phyloP scores from a whole-genome alignment of 1,284 basidiomycete species.

The Ceratorhiza oryzae-sativae region DNA sequence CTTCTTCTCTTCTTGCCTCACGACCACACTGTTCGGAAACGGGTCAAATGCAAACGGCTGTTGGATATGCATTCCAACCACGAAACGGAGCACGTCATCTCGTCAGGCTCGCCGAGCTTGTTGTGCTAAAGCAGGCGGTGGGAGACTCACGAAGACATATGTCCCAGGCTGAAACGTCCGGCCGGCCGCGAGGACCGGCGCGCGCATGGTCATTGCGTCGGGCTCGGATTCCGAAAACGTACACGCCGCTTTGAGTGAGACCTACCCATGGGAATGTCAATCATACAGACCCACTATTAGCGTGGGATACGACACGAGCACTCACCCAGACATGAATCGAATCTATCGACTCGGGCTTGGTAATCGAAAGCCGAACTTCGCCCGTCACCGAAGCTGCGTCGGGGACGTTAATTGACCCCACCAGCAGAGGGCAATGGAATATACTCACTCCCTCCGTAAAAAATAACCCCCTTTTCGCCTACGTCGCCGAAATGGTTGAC shows the following conservation, averaged over 20 bases:
- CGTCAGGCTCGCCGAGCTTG: background rate
- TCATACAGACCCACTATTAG: background rate
- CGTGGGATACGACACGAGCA: background rate
- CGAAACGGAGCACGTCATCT: too few species aligned
- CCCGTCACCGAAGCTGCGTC: slow-evolving; percentile 12
- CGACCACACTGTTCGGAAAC: slow-evolving; percentile 31
- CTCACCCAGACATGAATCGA: slow-evolving; percentile 26
- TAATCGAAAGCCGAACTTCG: slow-evolving; percentile 9
- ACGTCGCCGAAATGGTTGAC: slow-evolving; percentile 25
- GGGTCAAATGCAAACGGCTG: slow-evolving; percentile 31
- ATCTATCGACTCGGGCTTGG: slow-evolving; percentile 21
- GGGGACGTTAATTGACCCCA: background rate
- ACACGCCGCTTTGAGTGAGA: slow-evolving; percentile 10
- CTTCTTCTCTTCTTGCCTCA: slow-evolving; percentile 31
- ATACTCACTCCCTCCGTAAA: slow-evolving; percentile 23
- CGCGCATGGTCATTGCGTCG: background rate
- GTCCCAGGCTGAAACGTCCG: slow-evolving; percentile 9
- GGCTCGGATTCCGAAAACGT: slow-evolving; percentile 10
- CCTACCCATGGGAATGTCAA: background rate
- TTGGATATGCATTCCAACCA: background rate
- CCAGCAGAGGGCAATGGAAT: background rate
- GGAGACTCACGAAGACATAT: slow-evolving; percentile 15
- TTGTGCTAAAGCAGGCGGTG: background rate
- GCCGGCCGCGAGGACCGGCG: background rate
- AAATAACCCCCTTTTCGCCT: slow-evolving; percentile 7